These are phyloP conservation scores for Macrolepiota fuliginosa DNA, from an alignment of 768 basidiomycete genomes.

Conservation along the genomic window DNA sequence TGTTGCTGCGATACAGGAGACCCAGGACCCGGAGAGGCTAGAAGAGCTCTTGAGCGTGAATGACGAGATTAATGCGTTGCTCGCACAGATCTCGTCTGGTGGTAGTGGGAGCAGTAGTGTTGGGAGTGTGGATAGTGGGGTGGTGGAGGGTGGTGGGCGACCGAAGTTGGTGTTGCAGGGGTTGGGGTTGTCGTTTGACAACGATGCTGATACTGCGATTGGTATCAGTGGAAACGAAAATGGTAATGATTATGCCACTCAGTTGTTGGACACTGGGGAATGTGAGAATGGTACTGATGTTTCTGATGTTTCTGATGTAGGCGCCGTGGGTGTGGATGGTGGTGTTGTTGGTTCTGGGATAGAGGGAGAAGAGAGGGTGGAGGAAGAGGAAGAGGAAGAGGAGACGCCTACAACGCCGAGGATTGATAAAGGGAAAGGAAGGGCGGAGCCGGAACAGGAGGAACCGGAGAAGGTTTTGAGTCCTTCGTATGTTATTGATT, in stretches of 20 bases:
- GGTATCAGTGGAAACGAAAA: constrained; percentile 7
- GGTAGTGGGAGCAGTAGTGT: constrained; percentile 2
- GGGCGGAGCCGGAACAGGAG: constrained; percentile 66
- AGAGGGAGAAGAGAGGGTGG: constrained; percentile 16
- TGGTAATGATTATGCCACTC: constrained; percentile 12
- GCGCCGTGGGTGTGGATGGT: background rate
- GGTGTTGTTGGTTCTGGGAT: background rate
- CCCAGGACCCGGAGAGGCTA: constrained; percentile 56
- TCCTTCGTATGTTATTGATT: constrained; percentile 54
- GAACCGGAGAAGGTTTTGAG: constrained; percentile 69
- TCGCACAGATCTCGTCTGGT: constrained; percentile 47
- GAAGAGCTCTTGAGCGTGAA: constrained; percentile 70
- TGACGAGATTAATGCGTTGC: constrained; percentile 60
- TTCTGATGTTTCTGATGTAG: constrained; percentile 5
- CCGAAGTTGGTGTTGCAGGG: constrained; percentile 43
- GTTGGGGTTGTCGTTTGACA: constrained; percentile 39
- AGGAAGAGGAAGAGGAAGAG: constrained; percentile 29
- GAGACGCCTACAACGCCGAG: constrained; percentile 53
- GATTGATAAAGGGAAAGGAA: constrained; percentile 77
- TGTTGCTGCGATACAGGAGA: constrained; percentile 48
- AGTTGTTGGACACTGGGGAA: constrained; percentile 4
- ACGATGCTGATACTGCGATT: constrained; percentile 8
- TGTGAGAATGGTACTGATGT: constrained; percentile 2
- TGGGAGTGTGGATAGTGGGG: background rate
- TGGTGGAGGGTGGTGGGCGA: constrained; percentile 16